Percentiles rank a stretch among this genome's conserved stretches.
phyloP scores from a whole-genome alignment of 2,329 filamentous ascomycete genomes.

The Ceratocystiopsis minuta region DNA sequence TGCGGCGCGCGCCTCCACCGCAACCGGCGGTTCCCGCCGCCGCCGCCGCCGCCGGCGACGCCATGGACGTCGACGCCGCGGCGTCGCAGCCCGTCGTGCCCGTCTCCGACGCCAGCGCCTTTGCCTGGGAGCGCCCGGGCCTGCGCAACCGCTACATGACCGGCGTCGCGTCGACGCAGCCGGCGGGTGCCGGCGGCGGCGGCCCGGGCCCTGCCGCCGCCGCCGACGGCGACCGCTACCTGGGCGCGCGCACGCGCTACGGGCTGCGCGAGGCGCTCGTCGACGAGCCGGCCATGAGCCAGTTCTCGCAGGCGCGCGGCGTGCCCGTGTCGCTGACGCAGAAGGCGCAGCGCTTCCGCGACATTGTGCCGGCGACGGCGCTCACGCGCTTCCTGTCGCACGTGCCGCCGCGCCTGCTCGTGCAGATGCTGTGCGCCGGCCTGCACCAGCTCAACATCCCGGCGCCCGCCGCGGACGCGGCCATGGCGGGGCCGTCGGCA shows the following conservation, averaged over 20 bases:
- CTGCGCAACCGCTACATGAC: slow-evolving; percentile 30
- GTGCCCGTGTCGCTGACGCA: slow-evolving; percentile 78
- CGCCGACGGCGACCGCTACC: slow-evolving; percentile 12
- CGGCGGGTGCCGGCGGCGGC: no score
- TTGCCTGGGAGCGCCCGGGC: slow-evolving; percentile 73
- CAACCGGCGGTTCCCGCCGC: no score
- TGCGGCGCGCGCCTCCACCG: slow-evolving; percentile 19
- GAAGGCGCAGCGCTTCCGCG: slow-evolving; percentile 68
- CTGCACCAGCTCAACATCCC: slow-evolving; percentile 76
- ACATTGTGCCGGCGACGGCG: slow-evolving; percentile 75
- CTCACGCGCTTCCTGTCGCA: slow-evolving; percentile 86
- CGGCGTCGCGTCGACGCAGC: slow-evolving; percentile 30
- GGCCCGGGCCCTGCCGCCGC: no score
- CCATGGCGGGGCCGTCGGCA: slow-evolving; percentile 1
- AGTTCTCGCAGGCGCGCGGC: slow-evolving; percentile 65
- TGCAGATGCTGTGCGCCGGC: slow-evolving; percentile 64
- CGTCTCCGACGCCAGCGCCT: slow-evolving; percentile 51
- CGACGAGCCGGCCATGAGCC: slow-evolving; percentile 71
- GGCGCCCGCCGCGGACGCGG: slow-evolving; percentile 29
- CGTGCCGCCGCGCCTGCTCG: slow-evolving; percentile 53
- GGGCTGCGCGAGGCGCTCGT: slow-evolving; percentile 42
- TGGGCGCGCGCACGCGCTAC: slow-evolving; percentile 10
- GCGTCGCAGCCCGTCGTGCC: slow-evolving; percentile 39
- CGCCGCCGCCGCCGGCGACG: slow-evolving; percentile 30
- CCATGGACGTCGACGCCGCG: slow-evolving; percentile 50